These are phyloP conservation scores for Botrytis squamosa DNA, from an alignment of 2,329 filamentous ascomycete genomes.

Conservation along the genomic window DNA sequence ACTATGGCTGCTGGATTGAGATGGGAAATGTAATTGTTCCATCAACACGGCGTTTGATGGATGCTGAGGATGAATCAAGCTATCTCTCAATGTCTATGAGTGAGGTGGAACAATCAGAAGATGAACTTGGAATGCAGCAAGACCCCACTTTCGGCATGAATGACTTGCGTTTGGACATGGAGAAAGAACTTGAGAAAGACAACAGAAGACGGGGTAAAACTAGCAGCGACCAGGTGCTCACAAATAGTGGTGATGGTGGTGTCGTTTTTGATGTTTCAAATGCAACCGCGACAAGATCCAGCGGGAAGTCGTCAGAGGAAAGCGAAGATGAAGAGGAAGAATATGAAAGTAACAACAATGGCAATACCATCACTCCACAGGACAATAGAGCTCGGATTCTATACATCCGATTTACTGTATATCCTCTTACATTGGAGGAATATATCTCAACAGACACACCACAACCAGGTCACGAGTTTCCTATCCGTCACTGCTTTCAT, in stretches of 20 bases:
- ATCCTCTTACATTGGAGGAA: conserved; percentile 60
- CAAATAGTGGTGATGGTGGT: background rate
- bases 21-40: conserved; percentile 9
- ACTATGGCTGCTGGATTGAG: conserved; percentile 66
- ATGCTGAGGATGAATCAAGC: conserved; percentile 4
- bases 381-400: conserved; percentile 27
- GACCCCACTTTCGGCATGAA: conserved; percentile 4
- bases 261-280: conserved; percentile 8
- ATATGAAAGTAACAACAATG: background rate
- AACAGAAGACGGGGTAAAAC: background rate
- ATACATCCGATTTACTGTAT: conserved; percentile 55
- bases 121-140: conserved; percentile 3
- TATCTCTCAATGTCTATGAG: conserved; percentile 9
- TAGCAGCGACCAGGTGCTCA: background rate
- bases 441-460: conserved; percentile 49
- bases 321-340: background rate
- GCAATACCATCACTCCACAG: background rate
- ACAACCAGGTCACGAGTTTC: conserved; percentile 18
- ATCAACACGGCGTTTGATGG: conserved; percentile 32
- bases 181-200: conserved; percentile 16
- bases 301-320: background rate
- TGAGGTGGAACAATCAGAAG: conserved; percentile 13
- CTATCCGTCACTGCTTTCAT: conserved; percentile 60
- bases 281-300: background rate
- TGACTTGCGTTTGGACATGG: conserved; percentile 15